phyloP scores from a whole-genome alignment of 345 rosid genomes.

The Eucalyptus caleyi region DNA sequence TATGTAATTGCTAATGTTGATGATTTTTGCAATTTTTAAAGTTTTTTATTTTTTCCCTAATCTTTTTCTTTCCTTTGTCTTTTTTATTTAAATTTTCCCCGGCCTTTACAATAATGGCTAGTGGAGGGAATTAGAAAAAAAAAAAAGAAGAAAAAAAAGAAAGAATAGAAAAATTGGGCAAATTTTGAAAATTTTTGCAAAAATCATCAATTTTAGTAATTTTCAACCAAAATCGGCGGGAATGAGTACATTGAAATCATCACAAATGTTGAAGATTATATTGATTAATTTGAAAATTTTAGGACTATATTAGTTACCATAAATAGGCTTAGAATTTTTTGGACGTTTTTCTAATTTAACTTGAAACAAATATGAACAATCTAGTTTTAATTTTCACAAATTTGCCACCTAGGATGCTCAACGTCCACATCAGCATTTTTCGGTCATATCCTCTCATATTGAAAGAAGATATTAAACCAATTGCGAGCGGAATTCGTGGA shows the following conservation, averaged over 20 bases:
- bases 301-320: neutral
- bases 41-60: neutral
- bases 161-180: neutral
- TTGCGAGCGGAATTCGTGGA: neutral
- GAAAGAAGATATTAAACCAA: neutral
- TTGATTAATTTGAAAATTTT: neutral
- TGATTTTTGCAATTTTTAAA: neutral
- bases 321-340: too few relatives aligned
- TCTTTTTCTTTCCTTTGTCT: neutral
- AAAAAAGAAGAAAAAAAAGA: neutral
- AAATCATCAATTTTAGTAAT: neutral
- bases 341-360: neutral
- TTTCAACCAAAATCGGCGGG: neutral
- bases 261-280: neutral
- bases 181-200: neutral
- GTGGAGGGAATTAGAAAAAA: neutral
- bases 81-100: too few relatives aligned
- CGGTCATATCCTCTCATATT: neutral
- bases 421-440: neutral
- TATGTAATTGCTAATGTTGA: neutral
- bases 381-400: neutral
- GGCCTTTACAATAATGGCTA: neutral
- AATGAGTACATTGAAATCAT: neutral
- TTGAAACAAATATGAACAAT: neutral
- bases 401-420: neutral